Conservation (phyloP, 768 basidiomycete species). For the Xerocomellus intermedius region DNA sequence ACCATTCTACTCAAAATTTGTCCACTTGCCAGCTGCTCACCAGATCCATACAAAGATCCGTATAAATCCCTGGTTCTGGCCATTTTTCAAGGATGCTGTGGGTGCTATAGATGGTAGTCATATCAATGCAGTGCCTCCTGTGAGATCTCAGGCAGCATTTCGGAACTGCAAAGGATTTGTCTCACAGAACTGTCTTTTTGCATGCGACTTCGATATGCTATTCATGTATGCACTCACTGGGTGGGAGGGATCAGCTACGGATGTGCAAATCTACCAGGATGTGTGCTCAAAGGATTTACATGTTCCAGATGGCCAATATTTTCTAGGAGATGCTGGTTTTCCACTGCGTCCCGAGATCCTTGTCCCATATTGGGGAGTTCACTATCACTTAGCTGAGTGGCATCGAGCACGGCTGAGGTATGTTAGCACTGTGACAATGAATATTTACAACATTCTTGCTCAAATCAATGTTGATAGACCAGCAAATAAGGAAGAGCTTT, state of each 20-base stretch:
- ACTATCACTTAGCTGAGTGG: constrained; percentile 41
- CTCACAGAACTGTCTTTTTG: constrained; percentile 39
- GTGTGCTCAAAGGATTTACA: constrained; percentile 27
- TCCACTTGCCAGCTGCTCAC: no score
- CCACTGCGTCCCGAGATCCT: constrained; percentile 1
- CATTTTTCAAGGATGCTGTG: background rate
- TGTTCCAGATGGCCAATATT: constrained; percentile 34
- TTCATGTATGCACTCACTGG: constrained; percentile 41
- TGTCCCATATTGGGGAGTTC: constrained; percentile 34
- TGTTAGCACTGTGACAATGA: no score
- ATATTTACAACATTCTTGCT: no score
- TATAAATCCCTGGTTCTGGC: background rate
- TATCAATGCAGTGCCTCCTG: background rate
- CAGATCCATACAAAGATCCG: background rate
- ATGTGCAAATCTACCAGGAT: constrained; percentile 21
- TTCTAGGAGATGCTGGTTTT: constrained; percentile 19
- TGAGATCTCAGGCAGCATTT: background rate
- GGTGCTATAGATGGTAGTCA: background rate
- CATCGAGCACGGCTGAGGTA: background rate
- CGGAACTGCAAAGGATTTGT: constrained; percentile 28
- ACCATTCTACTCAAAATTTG: no score
- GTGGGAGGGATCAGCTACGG: constrained; percentile 41
- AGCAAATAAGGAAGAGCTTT: no score
- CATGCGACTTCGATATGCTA: constrained; percentile 31
- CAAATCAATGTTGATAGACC: no score